phyloP scores from a whole-genome alignment of 768 basidiomycete genomes.

The Ramaria rubella region DNA sequence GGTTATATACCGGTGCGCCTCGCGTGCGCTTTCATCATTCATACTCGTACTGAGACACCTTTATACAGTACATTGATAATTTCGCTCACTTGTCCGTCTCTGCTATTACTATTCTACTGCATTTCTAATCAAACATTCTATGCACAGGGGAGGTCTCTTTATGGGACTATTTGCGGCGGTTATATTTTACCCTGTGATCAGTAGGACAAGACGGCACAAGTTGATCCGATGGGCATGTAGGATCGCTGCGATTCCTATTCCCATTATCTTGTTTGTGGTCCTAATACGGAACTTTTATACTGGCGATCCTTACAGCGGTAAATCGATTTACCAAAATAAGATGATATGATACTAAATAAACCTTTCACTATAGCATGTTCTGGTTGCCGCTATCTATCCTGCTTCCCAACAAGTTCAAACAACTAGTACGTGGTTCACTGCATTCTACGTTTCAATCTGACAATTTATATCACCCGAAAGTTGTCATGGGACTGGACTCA shows the following conservation, averaged over 20 bases:
- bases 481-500: slow-evolving; percentile 9
- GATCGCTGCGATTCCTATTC: slow-evolving; percentile 64
- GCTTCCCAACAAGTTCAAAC: slow-evolving; percentile 72
- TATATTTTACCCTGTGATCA: slow-evolving; percentile 86
- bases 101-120: not conserved
- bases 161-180: slow-evolving; percentile 81
- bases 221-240: slow-evolving; percentile 69
- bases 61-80: slow-evolving; percentile 71
- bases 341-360: not conserved
- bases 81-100: slow-evolving; percentile 48
- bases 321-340: slow-evolving; percentile 20
- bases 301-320: slow-evolving; percentile 77
- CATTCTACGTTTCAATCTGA: not conserved
- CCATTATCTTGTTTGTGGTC: slow-evolving; percentile 74
- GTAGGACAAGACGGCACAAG: slow-evolving; percentile 65
- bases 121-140: not conserved
- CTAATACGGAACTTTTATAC: slow-evolving; percentile 87
- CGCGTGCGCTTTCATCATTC: not conserved
- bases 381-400: slow-evolving; percentile 86
- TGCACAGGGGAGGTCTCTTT: slow-evolving; percentile 65
- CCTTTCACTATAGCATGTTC: slow-evolving; percentile 55
- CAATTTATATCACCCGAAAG: not conserved
- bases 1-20: slow-evolving; percentile 62
- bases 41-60: not conserved
- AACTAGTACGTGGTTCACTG: slow-evolving; percentile 44